Evolutionary conservation across 2,329 filamentous ascomycete genomes (phyloP), one percentile per base, ranked within the genome.

Genomic region (Aspergillus persii): DNA sequence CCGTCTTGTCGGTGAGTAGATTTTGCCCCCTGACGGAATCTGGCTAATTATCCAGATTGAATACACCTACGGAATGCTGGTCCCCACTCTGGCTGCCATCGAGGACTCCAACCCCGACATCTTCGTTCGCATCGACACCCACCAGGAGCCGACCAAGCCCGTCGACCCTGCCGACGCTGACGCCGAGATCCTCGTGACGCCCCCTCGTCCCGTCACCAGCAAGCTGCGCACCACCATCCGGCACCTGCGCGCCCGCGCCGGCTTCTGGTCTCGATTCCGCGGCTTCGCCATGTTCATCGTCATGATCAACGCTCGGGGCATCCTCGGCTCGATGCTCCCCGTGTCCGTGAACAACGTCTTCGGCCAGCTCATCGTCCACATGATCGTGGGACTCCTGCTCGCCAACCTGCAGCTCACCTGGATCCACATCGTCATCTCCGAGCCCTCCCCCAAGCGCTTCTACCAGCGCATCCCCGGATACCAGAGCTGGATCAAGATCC

Each of bases 401-500:
- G 84, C 88, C 36, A 89, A 89, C 69, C 75, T 94, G 61, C 84
- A 86, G 72, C 84, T 92, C 66, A 84, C 86, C 57, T 96, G 92
- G 92, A 90, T 92, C 2, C 92, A 96, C 74, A 87, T 90, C 68
- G 86, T 96, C 72, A 92, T 97, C 71, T 87, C 91, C 1, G 81
- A 86, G 53, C 86, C 87, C 4, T 87, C 84, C 58, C 70, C 80
- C 51, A 83, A 84, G 72, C 78, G 78, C 67, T 91, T 89, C 80
- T 90, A 84, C 77, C 79, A 82, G 68, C 89, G 91, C 59, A 83
- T 96, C 54, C 88, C 89, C n/a, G 77, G 86, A 44, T 85, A 86
- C 73, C 82, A 81, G 71, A 81, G 85, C 54, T 89, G 89, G 79
- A 82, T 85, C 68, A 86, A 89, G 57, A 86, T 92, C 63, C 87